These are phyloP conservation scores for Podochytrium sp. DNA, from an alignment of 192 early-diverging fungal species.

Conservation along the genomic window DNA sequence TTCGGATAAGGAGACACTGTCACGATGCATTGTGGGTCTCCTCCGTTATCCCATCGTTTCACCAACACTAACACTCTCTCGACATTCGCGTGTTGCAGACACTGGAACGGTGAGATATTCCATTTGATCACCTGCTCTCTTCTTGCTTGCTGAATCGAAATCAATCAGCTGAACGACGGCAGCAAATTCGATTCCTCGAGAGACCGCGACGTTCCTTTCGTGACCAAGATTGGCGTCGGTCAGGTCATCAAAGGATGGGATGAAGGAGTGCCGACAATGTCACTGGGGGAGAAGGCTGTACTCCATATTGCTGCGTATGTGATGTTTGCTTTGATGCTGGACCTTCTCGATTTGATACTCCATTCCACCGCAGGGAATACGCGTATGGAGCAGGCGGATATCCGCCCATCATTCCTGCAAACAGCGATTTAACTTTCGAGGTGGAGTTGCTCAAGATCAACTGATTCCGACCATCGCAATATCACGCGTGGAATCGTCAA, in stretches of 20 bases:
- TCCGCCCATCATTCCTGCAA: slow-evolving; percentile 45
- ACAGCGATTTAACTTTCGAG: slow-evolving; percentile 74
- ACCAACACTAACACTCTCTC: no score
- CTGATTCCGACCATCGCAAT: not conserved
- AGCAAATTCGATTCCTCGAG: slow-evolving; percentile 87
- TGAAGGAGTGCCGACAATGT: slow-evolving; percentile 90
- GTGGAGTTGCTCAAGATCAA: slow-evolving; percentile 47
- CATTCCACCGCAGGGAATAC: slow-evolving; percentile 24
- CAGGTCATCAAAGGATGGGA: slow-evolving; percentile 88
- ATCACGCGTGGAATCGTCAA: not conserved
- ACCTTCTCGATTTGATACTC: no score
- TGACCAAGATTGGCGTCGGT: slow-evolving; percentile 86
- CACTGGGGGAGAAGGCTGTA: slow-evolving; percentile 83
- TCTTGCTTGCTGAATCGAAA: not conserved
- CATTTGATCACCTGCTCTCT: not conserved
- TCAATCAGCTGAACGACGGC: slow-evolving; percentile 54
- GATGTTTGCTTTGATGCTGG: not conserved
- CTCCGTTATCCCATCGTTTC: no score
- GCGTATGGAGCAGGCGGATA: slow-evolving; percentile 76
- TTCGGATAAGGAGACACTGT: slow-evolving; percentile 44
- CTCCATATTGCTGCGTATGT: slow-evolving; percentile 73
- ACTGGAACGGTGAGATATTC: slow-evolving; percentile 38
- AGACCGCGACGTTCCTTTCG: slow-evolving; percentile 83
- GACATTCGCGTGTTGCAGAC: slow-evolving; percentile 22
- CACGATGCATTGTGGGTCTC: slow-evolving; percentile 43